Conservation (phyloP, 495 filamentous ascomycete genomes). For the Elasticomyces elasticus region DNA sequence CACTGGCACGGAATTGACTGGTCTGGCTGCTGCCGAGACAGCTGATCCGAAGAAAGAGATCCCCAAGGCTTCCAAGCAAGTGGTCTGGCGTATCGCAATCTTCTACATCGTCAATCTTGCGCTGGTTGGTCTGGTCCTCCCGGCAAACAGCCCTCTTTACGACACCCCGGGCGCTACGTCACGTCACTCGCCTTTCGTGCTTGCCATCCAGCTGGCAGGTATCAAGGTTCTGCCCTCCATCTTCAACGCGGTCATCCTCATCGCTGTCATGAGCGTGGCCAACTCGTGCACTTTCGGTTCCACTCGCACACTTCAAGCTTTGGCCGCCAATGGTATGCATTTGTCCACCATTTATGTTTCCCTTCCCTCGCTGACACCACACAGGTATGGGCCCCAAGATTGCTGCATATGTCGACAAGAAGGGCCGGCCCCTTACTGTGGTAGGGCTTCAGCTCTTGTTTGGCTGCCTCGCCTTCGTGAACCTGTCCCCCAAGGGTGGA, state of each 20-base stretch:
- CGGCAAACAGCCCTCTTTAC: conserved; percentile 25
- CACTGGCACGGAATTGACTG: conserved; percentile 25
- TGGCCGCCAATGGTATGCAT: conserved; percentile 24
- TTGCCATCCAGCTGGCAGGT: conserved; percentile 31
- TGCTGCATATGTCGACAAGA: conserved; percentile 33
- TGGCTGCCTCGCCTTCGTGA: conserved; percentile 31
- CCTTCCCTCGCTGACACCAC: no score
- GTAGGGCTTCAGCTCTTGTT: conserved; percentile 39
- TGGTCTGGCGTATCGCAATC: conserved; percentile 42
- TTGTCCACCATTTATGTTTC: no score
- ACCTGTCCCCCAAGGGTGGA: conserved; percentile 1
- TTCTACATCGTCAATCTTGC: conserved; percentile 33
- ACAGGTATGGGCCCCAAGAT: conserved; percentile 30
- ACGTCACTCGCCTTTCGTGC: conserved; percentile 30
- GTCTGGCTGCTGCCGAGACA: conserved; percentile 40
- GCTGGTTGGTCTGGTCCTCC: conserved; percentile 31
- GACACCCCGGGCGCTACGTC: conserved; percentile 31
- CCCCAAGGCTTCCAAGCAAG: conserved; percentile 38
- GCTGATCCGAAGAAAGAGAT: conserved; percentile 38
- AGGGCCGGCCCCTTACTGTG: conserved; percentile 39
- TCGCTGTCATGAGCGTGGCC: conserved; percentile 34
- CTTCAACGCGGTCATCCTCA: conserved; percentile 35
- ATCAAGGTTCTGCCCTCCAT: conserved; percentile 33
- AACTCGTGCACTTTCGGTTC: conserved; percentile 33
- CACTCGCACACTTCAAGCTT: conserved; percentile 31